Evolutionary conservation across 169 alveolate genomes (phyloP).

Genomic region (Cryptosporidium meleagridis): DNA sequence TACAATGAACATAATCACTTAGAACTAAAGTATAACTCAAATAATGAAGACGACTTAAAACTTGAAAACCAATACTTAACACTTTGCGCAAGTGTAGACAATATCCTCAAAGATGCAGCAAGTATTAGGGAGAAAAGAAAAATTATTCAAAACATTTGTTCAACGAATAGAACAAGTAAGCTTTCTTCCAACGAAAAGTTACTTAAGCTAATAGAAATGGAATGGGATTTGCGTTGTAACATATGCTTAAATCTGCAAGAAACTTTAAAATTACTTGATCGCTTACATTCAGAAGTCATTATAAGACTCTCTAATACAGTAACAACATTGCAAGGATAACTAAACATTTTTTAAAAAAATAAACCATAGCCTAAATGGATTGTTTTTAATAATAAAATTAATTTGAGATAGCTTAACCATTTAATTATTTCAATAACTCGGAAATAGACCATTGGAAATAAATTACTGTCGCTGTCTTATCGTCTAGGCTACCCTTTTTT

Average conservation of each 20-base stretch:
- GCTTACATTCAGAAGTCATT: slow-evolving; percentile 20
- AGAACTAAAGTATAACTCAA: neutral
- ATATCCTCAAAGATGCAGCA: slow-evolving; percentile 14
- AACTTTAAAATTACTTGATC: slow-evolving; percentile 27
- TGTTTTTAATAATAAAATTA: neutral
- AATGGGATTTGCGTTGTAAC: slow-evolving; percentile 63
- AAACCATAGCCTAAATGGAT: too few species aligned
- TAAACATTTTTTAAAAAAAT: too few species aligned
- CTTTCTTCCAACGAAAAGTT: slow-evolving; percentile 6
- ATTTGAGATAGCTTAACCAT: neutral
- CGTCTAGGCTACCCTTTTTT: slow-evolving; percentile 62
- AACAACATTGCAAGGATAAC: neutral
- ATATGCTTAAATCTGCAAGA: slow-evolving; percentile 37
- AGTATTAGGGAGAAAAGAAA: slow-evolving; percentile 58
- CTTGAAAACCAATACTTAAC: slow-evolving; percentile 1
- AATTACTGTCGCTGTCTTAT: slow-evolving; percentile 66
- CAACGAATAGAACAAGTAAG: neutral
- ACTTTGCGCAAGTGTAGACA: slow-evolving; percentile 7
- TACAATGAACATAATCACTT: neutral
- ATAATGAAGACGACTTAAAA: neutral
- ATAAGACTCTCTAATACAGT: slow-evolving; percentile 6
- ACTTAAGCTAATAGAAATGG: slow-evolving; percentile 61
- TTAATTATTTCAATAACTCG: slow-evolving; percentile 10
- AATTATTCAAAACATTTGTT: slow-evolving; percentile 36
- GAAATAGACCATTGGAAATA: slow-evolving; percentile 63